Evolutionary conservation across 345 rosid genomes (phyloP).

Genomic region (Eucalyptus sideroxylon): DNA sequence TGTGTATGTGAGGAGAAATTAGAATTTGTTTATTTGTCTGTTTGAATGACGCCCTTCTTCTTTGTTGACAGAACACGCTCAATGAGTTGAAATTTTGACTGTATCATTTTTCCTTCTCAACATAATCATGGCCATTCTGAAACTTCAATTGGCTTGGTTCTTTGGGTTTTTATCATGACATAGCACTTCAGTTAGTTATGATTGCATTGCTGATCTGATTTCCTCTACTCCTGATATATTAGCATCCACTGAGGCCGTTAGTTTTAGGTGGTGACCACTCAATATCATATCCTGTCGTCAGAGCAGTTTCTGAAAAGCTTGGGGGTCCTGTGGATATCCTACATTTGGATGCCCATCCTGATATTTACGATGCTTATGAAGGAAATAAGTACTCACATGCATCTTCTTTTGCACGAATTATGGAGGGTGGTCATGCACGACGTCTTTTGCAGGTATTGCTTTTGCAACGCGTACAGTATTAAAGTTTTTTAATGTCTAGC

Average conservation of each 20-base stretch:
- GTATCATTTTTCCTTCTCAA: background rate
- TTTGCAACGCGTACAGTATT: background rate
- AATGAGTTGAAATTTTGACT: background rate
- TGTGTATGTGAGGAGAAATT: background rate
- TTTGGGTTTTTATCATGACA: background rate
- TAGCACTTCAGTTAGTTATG: background rate
- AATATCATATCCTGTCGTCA: conserved; percentile 78
- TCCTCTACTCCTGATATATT: background rate
- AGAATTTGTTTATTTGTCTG: background rate
- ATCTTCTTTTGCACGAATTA: conserved; percentile 93
- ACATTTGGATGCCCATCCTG: conserved; percentile 99
- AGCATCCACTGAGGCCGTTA: conserved; percentile 83
- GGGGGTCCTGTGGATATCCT: conserved; percentile 96
- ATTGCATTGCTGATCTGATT: background rate
- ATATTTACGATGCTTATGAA: conserved; percentile 78
- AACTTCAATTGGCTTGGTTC: background rate
- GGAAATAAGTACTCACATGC: conserved; percentile 96
- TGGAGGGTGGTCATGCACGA: conserved; percentile 97
- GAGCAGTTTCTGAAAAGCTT: conserved; percentile 93
- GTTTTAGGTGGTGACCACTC: conserved; percentile 99
- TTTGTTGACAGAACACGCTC: background rate
- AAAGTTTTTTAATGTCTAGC: background rate
- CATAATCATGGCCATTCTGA: background rate
- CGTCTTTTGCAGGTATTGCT: conserved; percentile 72
- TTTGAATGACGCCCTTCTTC: background rate